Base-by-base conservation (phyloP, 2,329 filamentous ascomycete genomes). In the Gnomoniopsis smithogilvyi region DNA sequence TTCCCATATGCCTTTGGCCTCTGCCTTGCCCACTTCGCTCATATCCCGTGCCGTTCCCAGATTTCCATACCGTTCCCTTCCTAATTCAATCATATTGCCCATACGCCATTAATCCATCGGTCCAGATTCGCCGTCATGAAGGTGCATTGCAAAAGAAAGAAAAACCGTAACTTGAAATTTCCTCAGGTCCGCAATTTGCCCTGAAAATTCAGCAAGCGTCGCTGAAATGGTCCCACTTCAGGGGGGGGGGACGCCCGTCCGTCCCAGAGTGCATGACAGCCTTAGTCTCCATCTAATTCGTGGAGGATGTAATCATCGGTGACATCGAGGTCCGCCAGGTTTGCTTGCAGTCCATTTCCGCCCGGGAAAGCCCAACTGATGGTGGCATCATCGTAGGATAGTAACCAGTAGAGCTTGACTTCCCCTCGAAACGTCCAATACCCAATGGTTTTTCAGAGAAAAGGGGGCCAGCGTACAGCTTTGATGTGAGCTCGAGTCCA, bases 351-450 rank as follows among this genome's bases (percentile, higher is more conserved):
- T 51, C 30, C 11, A 34, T n/a, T n/a, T 8, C 6, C 3, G 73
- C 74, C 68, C 80, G 75, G 63, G 76, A 76, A 68, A 79, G 76
- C 30, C 78, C 76, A 41, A 52, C 21, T 51, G 55, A 12, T 24
- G 70, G 78, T 7, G 78, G 72, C 33, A 80, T 68, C 63, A 78
- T 70, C 6, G 76, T 78, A 2, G 82, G 82, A 62, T 84, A 85
- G 63, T 81, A 83, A 15, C 81, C 81, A 22, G 70, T 71, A 6
- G 81, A 82, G 47, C 71, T 77, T 11, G 77, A 47, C 65, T 83
- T 85, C 58, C 79, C 79, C 55, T 85, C 81, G 62, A 81, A 85
- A 11, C 79, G 76, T 17, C 77, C 77, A 61, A 80, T 80, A 30
- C 73, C 74, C 22, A 49, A 34, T 24, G 51, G 22, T 51, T 72